A percentile compares a stretch with the other conserved stretches of the same genome.
Evolutionary conservation across 306 rosid species (phyloP).

Genomic region (Dryas octopetala): DNA sequence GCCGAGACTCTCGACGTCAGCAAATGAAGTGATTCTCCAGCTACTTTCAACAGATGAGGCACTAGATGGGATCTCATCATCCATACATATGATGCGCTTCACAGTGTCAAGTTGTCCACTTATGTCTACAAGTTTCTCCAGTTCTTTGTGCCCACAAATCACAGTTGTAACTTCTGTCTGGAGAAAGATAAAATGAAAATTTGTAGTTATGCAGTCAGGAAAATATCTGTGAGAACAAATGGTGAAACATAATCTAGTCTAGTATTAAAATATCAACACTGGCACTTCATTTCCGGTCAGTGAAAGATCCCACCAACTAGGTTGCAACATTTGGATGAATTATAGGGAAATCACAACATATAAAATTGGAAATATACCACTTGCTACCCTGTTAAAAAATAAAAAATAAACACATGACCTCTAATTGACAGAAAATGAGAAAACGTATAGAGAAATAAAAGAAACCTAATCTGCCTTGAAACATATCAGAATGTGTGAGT

Average conservation of each 20-base stretch:
- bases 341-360: slow-evolving; percentile 1
- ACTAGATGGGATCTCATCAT: slow-evolving; percentile 57
- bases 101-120: slow-evolving; percentile 79
- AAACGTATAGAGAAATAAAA: too few relatives aligned
- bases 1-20: slow-evolving; percentile 70
- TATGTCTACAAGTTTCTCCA: slow-evolving; percentile 59
- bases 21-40: slow-evolving; percentile 63
- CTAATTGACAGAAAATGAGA: neutral
- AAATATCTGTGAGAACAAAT: neutral
- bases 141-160: slow-evolving; percentile 85
- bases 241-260: neutral
- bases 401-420: neutral
- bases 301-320: neutral
- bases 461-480: neutral
- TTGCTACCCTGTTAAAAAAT: neutral
- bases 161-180: slow-evolving; percentile 95
- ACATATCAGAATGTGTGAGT: too few relatives aligned
- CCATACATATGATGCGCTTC: slow-evolving; percentile 81
- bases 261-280: neutral
- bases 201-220: neutral
- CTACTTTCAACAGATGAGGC: slow-evolving; percentile 42
- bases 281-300: neutral
- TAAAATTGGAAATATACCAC: neutral
- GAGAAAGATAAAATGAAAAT: slow-evolving; percentile 27
- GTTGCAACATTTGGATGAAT: neutral